phyloP scores from a whole-genome alignment of 257 asterid genomes.

The Lantana camara region DNA sequence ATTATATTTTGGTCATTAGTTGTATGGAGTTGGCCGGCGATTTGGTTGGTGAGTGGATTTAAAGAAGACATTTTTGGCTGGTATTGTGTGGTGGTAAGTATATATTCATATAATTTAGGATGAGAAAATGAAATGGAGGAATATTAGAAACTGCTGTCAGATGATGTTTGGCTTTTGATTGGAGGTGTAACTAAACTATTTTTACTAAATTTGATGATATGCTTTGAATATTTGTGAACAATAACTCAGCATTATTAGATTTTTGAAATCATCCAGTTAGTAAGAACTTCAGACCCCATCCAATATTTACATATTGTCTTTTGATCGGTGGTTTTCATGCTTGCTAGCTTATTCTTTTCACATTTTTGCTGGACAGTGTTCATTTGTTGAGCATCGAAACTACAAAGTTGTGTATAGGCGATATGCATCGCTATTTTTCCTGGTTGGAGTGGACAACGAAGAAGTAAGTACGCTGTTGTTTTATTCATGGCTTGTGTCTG shows the following conservation, averaged over 20 bases:
- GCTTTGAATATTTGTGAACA: conserved; percentile 21
- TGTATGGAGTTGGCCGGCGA: conserved; percentile 22
- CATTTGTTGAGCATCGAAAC: conserved; percentile 95
- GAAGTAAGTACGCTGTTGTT: conserved; percentile 61
- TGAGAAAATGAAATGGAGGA: conserved; percentile 4
- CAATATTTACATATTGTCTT: not conserved
- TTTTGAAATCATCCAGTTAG: not conserved
- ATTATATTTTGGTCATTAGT: not conserved
- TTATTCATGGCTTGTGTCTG: not conserved
- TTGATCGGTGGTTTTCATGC: conserved; percentile 37
- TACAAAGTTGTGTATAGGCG: conserved; percentile 68
- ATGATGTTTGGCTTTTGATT: conserved; percentile 22
- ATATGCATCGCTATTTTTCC: conserved; percentile 86
- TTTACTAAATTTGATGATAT: not conserved
- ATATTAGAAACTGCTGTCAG: not conserved
- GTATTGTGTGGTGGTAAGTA: not conserved
- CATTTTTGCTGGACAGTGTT: conserved; percentile 63
- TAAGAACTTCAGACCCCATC: not conserved
- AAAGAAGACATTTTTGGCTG: conserved; percentile 5
- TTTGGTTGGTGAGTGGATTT: too few species aligned
- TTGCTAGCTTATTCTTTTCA: conserved; percentile 23
- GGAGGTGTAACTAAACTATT: not conserved
- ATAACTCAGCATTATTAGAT: not conserved
- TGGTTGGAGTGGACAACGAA: conserved; percentile 96
- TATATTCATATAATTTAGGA: conserved; percentile 2